Evolutionary conservation across 2,329 filamentous ascomycete species (phyloP).

Genomic region (Aspergillus oerlinghausenensis): DNA sequence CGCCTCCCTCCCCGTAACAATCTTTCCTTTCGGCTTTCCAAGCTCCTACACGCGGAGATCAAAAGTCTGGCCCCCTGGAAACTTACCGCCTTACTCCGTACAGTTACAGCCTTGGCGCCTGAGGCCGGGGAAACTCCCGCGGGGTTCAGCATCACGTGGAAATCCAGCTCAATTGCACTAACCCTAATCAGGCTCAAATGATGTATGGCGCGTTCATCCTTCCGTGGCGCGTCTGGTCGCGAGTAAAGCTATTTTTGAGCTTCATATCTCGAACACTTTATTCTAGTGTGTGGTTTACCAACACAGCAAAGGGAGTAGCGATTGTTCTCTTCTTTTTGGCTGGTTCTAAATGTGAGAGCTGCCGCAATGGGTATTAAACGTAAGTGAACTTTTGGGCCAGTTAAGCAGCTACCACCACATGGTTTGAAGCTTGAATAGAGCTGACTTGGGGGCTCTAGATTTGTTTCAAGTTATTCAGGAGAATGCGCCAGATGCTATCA

Average conservation of each 20-base stretch:
- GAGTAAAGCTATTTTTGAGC: background rate
- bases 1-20: background rate
- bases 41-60: background rate
- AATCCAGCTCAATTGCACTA: conserved; percentile 1
- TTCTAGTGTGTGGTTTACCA: background rate
- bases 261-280: background rate
- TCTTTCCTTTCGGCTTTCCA: background rate
- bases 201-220: conserved; percentile 14
- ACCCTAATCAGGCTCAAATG: conserved; percentile 16
- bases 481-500: conserved; percentile 91
- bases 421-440: background rate
- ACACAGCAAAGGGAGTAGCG: background rate
- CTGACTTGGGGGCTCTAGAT: conserved; percentile 40
- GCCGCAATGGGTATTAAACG: conserved; percentile 49
- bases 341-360: background rate
- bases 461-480: conserved; percentile 81
- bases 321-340: background rate
- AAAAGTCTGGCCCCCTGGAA: background rate
- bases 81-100: background rate
- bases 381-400: conserved; percentile 23
- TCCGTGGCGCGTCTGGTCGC: conserved; percentile 13
- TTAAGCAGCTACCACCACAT: conserved; percentile 58
- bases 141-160: conserved; percentile 16
- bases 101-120: background rate
- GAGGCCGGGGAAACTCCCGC: background rate